phyloP scores from a whole-genome alignment of 169 alveolate genomes.

The Plasmodium vivax region DNA sequence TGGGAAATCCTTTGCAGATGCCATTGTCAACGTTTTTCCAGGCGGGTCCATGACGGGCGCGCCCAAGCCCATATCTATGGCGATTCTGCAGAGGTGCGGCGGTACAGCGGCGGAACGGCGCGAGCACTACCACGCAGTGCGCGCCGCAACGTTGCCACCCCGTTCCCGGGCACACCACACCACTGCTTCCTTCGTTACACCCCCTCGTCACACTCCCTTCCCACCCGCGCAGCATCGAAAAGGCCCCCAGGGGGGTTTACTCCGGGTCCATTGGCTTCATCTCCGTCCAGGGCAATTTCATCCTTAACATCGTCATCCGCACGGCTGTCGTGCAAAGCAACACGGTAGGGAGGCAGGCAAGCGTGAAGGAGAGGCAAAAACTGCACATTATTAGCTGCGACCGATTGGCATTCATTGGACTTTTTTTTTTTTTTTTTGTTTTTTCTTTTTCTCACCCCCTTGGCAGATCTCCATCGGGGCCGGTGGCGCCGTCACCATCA shows the following conservation, averaged over 20 bases:
- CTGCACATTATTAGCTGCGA: background rate
- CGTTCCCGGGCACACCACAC: background rate
- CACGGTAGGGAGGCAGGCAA: background rate
- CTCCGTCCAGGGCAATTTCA: conserved; percentile 58
- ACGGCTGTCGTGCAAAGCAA: conserved; percentile 61
- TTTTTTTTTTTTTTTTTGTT: background rate
- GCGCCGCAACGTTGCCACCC: background rate
- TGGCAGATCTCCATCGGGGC: conserved; percentile 75
- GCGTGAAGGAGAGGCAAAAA: background rate
- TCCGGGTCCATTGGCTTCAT: conserved; percentile 79
- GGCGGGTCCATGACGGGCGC: conserved; percentile 84
- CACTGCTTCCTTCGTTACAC: background rate
- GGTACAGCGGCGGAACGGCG: background rate
- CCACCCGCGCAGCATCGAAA: conserved; percentile 70
- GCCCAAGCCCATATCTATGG: conserved; percentile 75
- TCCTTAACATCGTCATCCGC: conserved; percentile 76
- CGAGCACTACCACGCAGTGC: background rate
- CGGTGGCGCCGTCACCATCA: conserved; percentile 79
- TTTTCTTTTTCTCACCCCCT: background rate
- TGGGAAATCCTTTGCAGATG: conserved; percentile 33
- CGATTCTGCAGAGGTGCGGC: conserved; percentile 45
- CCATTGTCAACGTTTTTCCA: conserved; percentile 76
- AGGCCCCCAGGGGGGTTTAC: conserved; percentile 77
- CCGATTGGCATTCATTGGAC: background rate
- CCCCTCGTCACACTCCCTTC: background rate